Evolutionary conservation across 225 moss, liverwort and hornwort species (phyloP).

Genomic region (Sphagnum contortum): DNA sequence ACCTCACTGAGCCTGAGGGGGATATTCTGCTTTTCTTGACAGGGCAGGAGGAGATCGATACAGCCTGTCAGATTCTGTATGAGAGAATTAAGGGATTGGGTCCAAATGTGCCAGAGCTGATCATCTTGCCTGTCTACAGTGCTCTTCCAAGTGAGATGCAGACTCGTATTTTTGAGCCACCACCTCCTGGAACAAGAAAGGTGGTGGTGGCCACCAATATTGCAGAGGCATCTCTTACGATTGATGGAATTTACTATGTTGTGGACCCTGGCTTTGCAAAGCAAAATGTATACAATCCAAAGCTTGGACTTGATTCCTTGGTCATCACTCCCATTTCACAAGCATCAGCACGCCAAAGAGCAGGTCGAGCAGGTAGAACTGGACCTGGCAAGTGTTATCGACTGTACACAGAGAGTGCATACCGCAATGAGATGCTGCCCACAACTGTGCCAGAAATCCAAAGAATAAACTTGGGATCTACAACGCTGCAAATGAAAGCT

Average conservation of each 20-base stretch:
- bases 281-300: conserved; percentile 6
- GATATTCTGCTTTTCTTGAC: conserved; percentile 4
- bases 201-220: no score
- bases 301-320: background rate
- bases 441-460: conserved; percentile 4
- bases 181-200: conserved; percentile 4
- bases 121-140: conserved; percentile 3
- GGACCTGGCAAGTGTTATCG: conserved; percentile 3
- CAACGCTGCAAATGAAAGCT: background rate
- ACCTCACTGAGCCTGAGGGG: conserved; percentile 1
- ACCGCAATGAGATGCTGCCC: conserved; percentile 2
- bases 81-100: conserved; percentile 4
- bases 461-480: conserved; percentile 2
- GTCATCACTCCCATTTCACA: conserved; percentile 6
- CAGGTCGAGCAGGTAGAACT: conserved; percentile 1
- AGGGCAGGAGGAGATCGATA: conserved; percentile 6
- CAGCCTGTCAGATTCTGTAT: background rate
- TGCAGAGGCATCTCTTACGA: no score
- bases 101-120: background rate
- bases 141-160: conserved; percentile 5
- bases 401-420: conserved; percentile 4
- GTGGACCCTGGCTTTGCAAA: conserved; percentile 2
- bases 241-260: conserved; percentile 3
- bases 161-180: conserved; percentile 5
- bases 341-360: conserved; percentile 3